Evolutionary conservation across 345 rosid genomes (phyloP), one percentile per base, ranked within the genome.

Genomic region (Citrus sp.): DNA sequence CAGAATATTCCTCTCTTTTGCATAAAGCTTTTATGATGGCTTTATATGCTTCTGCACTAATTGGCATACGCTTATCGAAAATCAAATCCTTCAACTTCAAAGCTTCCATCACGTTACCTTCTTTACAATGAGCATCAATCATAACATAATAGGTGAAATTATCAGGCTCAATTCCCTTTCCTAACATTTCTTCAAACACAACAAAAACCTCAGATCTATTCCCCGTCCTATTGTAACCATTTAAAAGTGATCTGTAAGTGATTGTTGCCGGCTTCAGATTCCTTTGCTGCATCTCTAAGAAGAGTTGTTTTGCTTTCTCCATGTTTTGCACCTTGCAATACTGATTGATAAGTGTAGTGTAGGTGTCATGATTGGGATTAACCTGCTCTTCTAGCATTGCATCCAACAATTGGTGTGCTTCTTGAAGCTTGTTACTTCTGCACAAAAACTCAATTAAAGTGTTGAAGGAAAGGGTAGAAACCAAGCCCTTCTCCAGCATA

Each of bases 101-200:
- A 22, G 86, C 84, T 46, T 72, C 76, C 38, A 10, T 22, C 24
- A 67, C 13, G 37, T 76, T 72, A 40, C 77, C 85, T 30, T 78
- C 77, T 81, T 80, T 85, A 83, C 79, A 85, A 59, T 82, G 55
- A 35, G 82, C 85, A 56, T 85, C 72, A 65, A 85, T 75, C 71
- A 82, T 72, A 42, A 40, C 76, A 6, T 75, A 25, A 63, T 66
- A 82, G 51, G 80, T 67, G 38, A 67, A 62, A 9, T 71, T 70
- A 72, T 77, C 79, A 19, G 85, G 85, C 42, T 61, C 78, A 60
- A 82, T 72, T 77, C 82, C 80, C 69, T 75, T 69, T 18, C 37
- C 72, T 56, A 78, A 30, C 85, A 85, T 85, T 78, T 82, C 85
- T 40, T 37, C 70, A 42, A 80, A 82, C 73, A 60, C 65, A 55